Conservation (phyloP, 1,284 basidiomycete genomes). For the Peniophora sp. region DNA sequence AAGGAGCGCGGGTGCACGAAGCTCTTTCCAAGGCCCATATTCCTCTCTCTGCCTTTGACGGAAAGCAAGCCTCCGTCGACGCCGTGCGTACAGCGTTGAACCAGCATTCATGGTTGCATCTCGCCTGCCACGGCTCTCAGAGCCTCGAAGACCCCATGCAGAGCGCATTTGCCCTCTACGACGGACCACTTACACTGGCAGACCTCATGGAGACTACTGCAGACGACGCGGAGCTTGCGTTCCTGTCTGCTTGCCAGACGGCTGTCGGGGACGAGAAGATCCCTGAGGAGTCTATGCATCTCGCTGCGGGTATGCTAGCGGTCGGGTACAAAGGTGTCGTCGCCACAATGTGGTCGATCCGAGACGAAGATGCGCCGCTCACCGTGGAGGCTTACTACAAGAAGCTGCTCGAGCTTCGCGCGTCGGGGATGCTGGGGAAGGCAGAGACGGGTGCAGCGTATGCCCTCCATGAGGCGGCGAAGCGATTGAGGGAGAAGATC, state of each 20-base stretch:
- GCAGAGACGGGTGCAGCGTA: neutral
- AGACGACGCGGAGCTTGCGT: neutral
- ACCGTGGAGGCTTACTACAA: conserved; percentile 9
- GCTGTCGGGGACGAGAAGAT: conserved; percentile 2
- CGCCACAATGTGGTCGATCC: conserved; percentile 19
- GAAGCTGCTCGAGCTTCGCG: neutral
- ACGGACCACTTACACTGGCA: conserved; percentile 1
- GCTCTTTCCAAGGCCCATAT: neutral
- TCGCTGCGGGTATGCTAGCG: conserved; percentile 17
- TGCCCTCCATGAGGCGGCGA: neutral
- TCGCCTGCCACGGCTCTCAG: neutral
- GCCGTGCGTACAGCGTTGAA: neutral
- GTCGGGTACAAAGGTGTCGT: conserved; percentile 15
- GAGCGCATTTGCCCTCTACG: neutral
- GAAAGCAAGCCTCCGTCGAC: conserved; percentile 1
- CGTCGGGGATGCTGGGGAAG: neutral
- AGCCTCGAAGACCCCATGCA: neutral
- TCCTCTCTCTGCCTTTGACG: conserved; percentile 6
- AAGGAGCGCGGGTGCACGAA: neutral
- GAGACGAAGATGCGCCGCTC: conserved; percentile 7
- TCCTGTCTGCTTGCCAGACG: conserved; percentile 2
- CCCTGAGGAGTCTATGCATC: conserved; percentile 10
- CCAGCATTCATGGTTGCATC: neutral
- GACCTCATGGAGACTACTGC: neutral
- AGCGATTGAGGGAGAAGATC: neutral